Percentiles rank a stretch among this genome's conserved stretches.
Conservation (phyloP, 2,329 filamentous ascomycete species). For the Penicillium sp. region DNA sequence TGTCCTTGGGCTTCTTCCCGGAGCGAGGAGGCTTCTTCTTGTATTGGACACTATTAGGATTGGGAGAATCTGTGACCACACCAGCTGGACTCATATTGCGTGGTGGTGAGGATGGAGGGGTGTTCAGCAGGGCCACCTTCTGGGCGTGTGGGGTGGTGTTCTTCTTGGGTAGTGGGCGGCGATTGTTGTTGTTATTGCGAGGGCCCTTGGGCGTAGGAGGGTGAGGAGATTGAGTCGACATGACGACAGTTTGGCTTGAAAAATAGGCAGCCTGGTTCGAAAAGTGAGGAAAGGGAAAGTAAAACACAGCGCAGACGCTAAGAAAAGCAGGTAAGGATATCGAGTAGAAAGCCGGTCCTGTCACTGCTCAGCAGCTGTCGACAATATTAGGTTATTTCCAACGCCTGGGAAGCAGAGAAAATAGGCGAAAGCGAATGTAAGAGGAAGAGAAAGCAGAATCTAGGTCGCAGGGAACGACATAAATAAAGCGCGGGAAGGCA, state of each 20-base stretch:
- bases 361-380: conserved; percentile 36
- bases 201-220: conserved; percentile 41
- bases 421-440: conserved; percentile 10
- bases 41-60: conserved; percentile 23
- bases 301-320: conserved; percentile 17
- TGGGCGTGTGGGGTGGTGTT: conserved; percentile 33
- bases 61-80: conserved; percentile 30
- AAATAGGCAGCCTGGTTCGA: conserved; percentile 50
- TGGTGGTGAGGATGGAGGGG: conserved; percentile 40
- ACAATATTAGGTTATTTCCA: conserved; percentile 28
- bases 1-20: conserved; percentile 37
- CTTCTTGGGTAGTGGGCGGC: conserved; percentile 37
- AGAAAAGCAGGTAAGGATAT: conserved; percentile 24
- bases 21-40: conserved; percentile 40
- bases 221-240: conserved; percentile 45
- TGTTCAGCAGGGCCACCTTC: conserved; percentile 30
- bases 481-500: conserved; percentile 10
- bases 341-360: conserved; percentile 21
- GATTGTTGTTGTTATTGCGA: conserved; percentile 29
- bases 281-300: conserved; percentile 24
- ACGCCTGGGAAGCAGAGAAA: conserved; percentile 23
- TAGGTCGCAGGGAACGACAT: conserved; percentile 10
- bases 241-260: conserved; percentile 47
- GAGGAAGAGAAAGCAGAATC: conserved; percentile 3
- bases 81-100: conserved; percentile 33